A percentile compares a stretch with the other conserved stretches of the same genome.
These are phyloP conservation scores for Camellia granthamiana DNA, from an alignment of 148 eudicot genomes.

Conservation along the genomic window DNA sequence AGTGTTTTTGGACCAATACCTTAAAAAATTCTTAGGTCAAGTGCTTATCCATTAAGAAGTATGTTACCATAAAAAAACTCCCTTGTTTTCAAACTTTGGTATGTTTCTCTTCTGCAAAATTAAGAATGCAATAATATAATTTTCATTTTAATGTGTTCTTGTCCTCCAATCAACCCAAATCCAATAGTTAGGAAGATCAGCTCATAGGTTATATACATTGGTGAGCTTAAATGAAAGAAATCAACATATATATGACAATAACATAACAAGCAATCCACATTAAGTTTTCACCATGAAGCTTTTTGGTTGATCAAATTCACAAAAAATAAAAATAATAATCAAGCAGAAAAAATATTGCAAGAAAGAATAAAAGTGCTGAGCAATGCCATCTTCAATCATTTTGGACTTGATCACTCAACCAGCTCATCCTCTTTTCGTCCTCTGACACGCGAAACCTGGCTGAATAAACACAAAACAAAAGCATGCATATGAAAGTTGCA, in stretches of 20 bases:
- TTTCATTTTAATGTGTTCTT: too few relatives aligned
- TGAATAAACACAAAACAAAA: slow-evolving; percentile 63
- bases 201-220: too few relatives aligned
- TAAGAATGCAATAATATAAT: not conserved
- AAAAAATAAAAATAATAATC: not conserved
- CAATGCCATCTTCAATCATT: not conserved
- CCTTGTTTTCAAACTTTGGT: slow-evolving; percentile 6
- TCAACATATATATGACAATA: too few relatives aligned
- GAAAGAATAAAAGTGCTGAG: not conserved
- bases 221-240: too few relatives aligned
- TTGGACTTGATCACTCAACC: not conserved
- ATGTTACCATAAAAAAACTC: not conserved
- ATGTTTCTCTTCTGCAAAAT: not conserved
- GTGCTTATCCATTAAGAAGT: not conserved
- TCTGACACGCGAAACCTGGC: slow-evolving; percentile 77
- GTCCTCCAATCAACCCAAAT: too few relatives aligned
- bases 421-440: slow-evolving; percentile 5
- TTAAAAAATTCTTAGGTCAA: not conserved
- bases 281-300: too few relatives aligned
- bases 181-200: too few relatives aligned
- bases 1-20: too few relatives aligned
- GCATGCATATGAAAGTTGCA: slow-evolving; percentile 57
- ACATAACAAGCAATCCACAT: too few relatives aligned
- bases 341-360: not conserved
- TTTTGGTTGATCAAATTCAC: too few relatives aligned